A percentile compares a stretch with the other conserved stretches of the same genome.
Conservation (phyloP, 176 grass and related monocot species). For the Oryza nivara region DNA sequence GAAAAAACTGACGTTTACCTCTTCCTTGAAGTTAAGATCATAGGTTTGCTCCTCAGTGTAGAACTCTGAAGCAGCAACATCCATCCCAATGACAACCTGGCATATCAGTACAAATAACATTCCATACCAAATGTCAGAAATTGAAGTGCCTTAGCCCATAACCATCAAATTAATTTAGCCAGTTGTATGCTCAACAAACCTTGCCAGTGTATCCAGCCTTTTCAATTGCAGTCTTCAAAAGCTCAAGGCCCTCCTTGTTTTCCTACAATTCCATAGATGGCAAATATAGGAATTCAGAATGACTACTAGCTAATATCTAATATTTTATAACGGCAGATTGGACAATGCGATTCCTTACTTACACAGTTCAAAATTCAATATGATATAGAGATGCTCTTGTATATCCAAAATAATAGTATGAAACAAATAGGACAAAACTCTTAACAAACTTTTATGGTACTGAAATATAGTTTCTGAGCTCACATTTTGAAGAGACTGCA, state of each 20-base stretch:
- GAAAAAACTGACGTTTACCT: conserved; percentile 46
- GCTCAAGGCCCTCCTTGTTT: conserved; percentile 96
- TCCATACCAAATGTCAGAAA: neutral
- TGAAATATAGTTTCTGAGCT: neutral
- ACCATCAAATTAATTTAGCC: neutral
- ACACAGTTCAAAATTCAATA: neutral
- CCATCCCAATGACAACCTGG: conserved; percentile 97
- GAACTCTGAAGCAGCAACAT: conserved; percentile 98
- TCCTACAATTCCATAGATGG: conserved; percentile 56
- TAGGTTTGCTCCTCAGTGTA: conserved; percentile 83
- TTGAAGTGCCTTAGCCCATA: neutral
- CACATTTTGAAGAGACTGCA: neutral
- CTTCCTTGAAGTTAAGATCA: conserved; percentile 97
- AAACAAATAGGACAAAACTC: neutral
- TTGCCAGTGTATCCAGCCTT: conserved; percentile 96
- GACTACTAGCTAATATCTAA: neutral
- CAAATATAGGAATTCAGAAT: neutral
- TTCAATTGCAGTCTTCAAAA: conserved; percentile 86
- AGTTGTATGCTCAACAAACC: conserved; percentile 39
- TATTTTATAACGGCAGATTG: neutral
- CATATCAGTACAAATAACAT: conserved; percentile 8
- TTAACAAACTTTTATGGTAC: neutral
- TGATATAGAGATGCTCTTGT: neutral
- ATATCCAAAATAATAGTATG: neutral
- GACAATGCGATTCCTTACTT: neutral